Percentiles rank a stretch among this genome's conserved stretches.
These are phyloP conservation scores for Ceratocystis variospora DNA, from an alignment of 2,329 filamentous ascomycete species.

Conservation along the genomic window DNA sequence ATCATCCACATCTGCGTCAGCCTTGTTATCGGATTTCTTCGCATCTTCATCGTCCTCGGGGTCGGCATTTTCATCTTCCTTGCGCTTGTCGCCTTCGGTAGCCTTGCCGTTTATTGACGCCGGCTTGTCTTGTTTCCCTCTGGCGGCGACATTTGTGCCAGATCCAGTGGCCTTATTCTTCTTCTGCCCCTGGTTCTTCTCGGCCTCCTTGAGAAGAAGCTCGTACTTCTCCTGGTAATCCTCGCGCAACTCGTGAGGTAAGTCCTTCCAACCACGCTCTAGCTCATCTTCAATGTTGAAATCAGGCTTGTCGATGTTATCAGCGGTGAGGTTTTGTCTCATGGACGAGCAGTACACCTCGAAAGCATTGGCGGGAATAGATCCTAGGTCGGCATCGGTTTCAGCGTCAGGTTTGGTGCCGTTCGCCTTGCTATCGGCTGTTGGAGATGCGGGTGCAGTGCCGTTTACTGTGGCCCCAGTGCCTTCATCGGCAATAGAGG, in stretches of 20 bases:
- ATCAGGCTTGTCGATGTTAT: constrained; percentile 28
- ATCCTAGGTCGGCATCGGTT: constrained; percentile 31
- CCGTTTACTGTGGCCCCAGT: constrained; percentile 21
- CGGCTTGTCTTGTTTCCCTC: constrained; percentile 8
- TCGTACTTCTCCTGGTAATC: constrained; percentile 35
- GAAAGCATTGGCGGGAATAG: constrained; percentile 36
- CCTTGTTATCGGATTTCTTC: constrained; percentile 13
- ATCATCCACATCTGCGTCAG: constrained; percentile 4
- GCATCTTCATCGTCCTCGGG: constrained; percentile 4
- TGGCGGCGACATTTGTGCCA: neutral
- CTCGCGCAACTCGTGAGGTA: constrained; percentile 37
- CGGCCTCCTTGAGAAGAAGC: constrained; percentile 29
- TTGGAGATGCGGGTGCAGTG: constrained; percentile 25
- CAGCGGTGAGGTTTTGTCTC: constrained; percentile 33
- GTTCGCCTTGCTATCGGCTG: constrained; percentile 37
- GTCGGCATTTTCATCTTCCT: constrained; percentile 9
- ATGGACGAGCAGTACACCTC: constrained; percentile 42
- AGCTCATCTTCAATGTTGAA: constrained; percentile 41
- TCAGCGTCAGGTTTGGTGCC: constrained; percentile 18
- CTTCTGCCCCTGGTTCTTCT: constrained; percentile 18
- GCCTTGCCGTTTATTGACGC: constrained; percentile 24
- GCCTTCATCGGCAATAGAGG: constrained; percentile 35
- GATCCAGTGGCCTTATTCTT: constrained; percentile 9
- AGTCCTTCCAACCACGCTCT: constrained; percentile 40
- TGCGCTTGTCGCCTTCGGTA: constrained; percentile 12